A percentile compares a stretch with the other conserved stretches of the same genome.
phyloP scores from a whole-genome alignment of 1,284 basidiomycete genomes.

The Rhodofomes roseus region DNA sequence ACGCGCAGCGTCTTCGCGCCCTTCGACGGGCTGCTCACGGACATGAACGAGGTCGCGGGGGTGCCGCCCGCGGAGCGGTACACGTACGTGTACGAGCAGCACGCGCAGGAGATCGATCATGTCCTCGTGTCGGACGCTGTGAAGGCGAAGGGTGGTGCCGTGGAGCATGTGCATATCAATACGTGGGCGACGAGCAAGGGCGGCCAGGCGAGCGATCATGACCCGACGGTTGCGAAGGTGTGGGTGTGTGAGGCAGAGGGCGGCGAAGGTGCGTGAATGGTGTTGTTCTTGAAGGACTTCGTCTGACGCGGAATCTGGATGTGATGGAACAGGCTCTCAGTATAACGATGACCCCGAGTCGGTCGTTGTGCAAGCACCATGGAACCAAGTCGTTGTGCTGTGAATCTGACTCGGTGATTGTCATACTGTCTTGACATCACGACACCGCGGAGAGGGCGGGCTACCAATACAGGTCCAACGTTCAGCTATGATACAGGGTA shows the following conservation, averaged over 20 bases:
- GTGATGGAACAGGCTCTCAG: not conserved
- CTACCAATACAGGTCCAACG: no score
- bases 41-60: slow-evolving; percentile 48
- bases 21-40: slow-evolving; percentile 39
- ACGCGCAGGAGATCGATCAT: slow-evolving; percentile 57
- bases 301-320: no score
- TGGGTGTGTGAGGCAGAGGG: slow-evolving; percentile 35
- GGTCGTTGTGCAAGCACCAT: not conserved
- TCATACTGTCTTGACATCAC: no score
- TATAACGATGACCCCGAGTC: not conserved
- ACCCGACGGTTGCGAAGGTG: slow-evolving; percentile 53
- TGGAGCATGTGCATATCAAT: slow-evolving; percentile 56
- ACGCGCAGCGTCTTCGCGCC: slow-evolving; percentile 49
- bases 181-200: slow-evolving; percentile 45
- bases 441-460: no score
- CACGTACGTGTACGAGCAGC: slow-evolving; percentile 59
- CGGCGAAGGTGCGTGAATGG: not conserved
- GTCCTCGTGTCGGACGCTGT: slow-evolving; percentile 50
- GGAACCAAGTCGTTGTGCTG: not conserved
- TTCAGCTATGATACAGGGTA: no score
- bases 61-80: slow-evolving; percentile 51
- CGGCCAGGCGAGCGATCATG: slow-evolving; percentile 52
- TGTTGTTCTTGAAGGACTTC: no score
- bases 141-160: slow-evolving; percentile 29
- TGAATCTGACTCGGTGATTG: not conserved